These are phyloP conservation scores for Debaryomycetaceae sp. DNA, from an alignment of 1,139 yeast genomes.

Conservation along the genomic window DNA sequence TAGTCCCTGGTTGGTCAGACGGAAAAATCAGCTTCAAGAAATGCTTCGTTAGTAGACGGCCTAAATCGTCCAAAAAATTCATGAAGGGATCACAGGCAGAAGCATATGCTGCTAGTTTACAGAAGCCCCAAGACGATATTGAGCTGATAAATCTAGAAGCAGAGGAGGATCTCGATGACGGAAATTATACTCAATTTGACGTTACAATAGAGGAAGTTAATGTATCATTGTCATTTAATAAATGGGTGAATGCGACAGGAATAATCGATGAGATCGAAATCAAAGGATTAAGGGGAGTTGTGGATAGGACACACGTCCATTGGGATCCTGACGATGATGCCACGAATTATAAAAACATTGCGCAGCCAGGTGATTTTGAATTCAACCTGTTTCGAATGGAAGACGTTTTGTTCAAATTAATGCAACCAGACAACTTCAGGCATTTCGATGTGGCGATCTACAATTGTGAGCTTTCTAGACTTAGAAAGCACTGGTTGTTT, in stretches of 20 bases:
- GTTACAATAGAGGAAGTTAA: slow-evolving; percentile 82
- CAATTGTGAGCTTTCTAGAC: slow-evolving; percentile 72
- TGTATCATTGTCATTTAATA: slow-evolving; percentile 72
- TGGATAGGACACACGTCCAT: slow-evolving; percentile 81
- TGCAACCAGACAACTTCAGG: slow-evolving; percentile 77
- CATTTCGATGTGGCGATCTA: slow-evolving; percentile 85
- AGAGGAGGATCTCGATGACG: slow-evolving; percentile 60
- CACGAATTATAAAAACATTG: slow-evolving; percentile 67
- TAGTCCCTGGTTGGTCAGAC: slow-evolving; percentile 91
- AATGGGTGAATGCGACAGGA: slow-evolving; percentile 91
- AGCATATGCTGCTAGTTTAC: slow-evolving; percentile 50
- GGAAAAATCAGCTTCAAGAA: slow-evolving; percentile 82
- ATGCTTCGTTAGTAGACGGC: slow-evolving; percentile 84
- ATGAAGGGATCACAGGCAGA: slow-evolving; percentile 73
- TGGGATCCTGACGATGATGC: slow-evolving; percentile 88
- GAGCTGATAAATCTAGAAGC: slow-evolving; percentile 4
- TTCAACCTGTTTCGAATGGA: slow-evolving; percentile 77
- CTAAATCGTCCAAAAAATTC: slow-evolving; percentile 51
- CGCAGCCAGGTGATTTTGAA: slow-evolving; percentile 89
- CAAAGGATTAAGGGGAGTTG: slow-evolving; percentile 84
- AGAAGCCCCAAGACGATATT: slow-evolving; percentile 9
- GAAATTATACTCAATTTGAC: slow-evolving; percentile 94
- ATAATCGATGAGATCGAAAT: slow-evolving; percentile 78
- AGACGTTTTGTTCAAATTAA: slow-evolving; percentile 76
- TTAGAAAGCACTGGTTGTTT: slow-evolving; percentile 90